Base-by-base conservation (phyloP, 257 asterid species). In the Ophiorrhiza pumila region DNA sequence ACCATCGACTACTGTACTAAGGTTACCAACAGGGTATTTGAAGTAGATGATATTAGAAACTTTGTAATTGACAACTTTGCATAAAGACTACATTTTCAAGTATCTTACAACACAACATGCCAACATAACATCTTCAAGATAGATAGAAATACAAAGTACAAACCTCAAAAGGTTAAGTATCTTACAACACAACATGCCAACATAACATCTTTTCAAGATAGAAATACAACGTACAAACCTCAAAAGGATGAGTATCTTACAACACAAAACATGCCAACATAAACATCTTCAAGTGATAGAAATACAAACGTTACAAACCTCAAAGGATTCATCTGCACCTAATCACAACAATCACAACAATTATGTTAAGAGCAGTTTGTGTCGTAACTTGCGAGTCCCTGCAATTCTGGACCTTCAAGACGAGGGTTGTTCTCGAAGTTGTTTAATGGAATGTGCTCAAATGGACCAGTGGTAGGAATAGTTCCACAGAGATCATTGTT, bases 391-490 rank as follows among this genome's bases (percentile, higher is more conserved):
- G 92, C 98, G 53, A 90, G 93, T 74, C 98, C 98, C 84, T 68
- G 90, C 85, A 92, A 84, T 85, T 90, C 94, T 14, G 98, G 96
- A 69, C 98, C 96, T 84, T 92, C 96, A 65, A 92, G 81, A 23
- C 87, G 92, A 73, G 94, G 94, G 74, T 90, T 88, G 80, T 90
- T 88, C 84, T 88, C 92, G 52, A 90, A 92, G 87, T 94, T 94
- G 93, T 80, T 87, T 46, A 91, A 71, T 32, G 99, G 97, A 77
- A 94, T 90, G 88, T 79, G 97, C 86, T 88, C 97, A 80, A 91
- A 94, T 75, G 99, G 87, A 75, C 97, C 96, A 62, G 75, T 81
- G 65, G 92, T 80, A 71, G 99, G 99, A 77, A 94, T 87, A 11
- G 96, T 82, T 74, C 99, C 99, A 46, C 98, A 94, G 67, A 94